Percentiles rank a stretch among this genome's conserved stretches.
Conservation (phyloP, 2,329 filamentous ascomycete genomes). For the Fusarium buxicola region DNA sequence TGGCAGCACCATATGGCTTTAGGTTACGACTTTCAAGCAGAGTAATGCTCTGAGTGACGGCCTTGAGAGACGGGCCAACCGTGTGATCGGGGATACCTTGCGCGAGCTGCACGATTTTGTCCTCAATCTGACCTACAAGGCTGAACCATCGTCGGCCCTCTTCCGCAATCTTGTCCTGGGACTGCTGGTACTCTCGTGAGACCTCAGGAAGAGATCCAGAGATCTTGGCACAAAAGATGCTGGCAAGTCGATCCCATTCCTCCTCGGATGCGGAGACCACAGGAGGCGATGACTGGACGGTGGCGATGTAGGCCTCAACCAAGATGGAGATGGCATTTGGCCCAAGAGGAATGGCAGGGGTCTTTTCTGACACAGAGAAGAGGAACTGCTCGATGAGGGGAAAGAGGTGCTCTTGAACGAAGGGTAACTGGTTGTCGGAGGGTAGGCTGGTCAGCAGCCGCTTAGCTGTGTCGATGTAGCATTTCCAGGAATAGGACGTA, state of each 20-base stretch:
- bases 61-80: slow-evolving; percentile 44
- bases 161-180: slow-evolving; percentile 75
- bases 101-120: slow-evolving; percentile 41
- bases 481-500: slow-evolving; percentile 75
- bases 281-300: slow-evolving; percentile 54
- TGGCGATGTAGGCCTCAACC: slow-evolving; percentile 60
- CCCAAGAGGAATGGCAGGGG: slow-evolving; percentile 48
- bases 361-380: slow-evolving; percentile 56
- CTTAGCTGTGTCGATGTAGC: slow-evolving; percentile 75
- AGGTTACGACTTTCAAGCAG: slow-evolving; percentile 64
- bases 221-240: slow-evolving; percentile 73
- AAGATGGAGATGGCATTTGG: slow-evolving; percentile 54
- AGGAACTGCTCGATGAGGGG: slow-evolving; percentile 68
- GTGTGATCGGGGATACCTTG: slow-evolving; percentile 47
- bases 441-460: slow-evolving; percentile 62
- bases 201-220: slow-evolving; percentile 83
- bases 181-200: slow-evolving; percentile 79
- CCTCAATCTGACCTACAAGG: slow-evolving; percentile 62
- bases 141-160: slow-evolving; percentile 76
- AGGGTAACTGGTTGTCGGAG: slow-evolving; percentile 57
- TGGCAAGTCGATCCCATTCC: slow-evolving; percentile 73
- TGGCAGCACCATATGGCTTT: slow-evolving; percentile 68
- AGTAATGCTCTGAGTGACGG: slow-evolving; percentile 53
- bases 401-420: slow-evolving; percentile 64
- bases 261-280: slow-evolving; percentile 62